Base-by-base conservation (phyloP, 2,329 filamentous ascomycete species). In the Aureobasidium sp. region DNA sequence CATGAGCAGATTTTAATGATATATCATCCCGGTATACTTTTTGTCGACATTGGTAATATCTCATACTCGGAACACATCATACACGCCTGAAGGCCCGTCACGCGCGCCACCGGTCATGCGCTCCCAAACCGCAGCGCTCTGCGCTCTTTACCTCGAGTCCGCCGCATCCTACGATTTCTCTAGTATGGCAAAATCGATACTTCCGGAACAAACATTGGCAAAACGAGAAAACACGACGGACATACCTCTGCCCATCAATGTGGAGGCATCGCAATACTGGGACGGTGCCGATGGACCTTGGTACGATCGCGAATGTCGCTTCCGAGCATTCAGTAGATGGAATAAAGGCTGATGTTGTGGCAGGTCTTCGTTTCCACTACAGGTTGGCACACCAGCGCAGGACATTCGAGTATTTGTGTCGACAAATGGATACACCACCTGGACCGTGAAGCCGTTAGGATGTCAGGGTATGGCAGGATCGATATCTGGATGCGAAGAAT, bases 281-380 rank as follows among this genome's bases (percentile, higher is more conserved):
- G 72, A 75, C 41, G 73, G 73, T 29, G 69, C 69, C 47, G 71
- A 67, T 45, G 65, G 65, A 17, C 48, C 59, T 63, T 67, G 65
- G 65, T 67, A 62, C 25, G 69, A 36, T 14, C 48, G 47, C 29
- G 44, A 57, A 20, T 51, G 17, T n/a, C 48, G 48, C 42, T 55
- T 31, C 29, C 57, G 17, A 12, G 42, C 34, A 39, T 31, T 48
- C 20, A 48, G 17, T 29, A 15, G 39, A n/a, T 41, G 29, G 44
- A 31, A 27, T 12, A 51, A 20, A 62, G 29, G 57, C 47, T 63
- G 64, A 71, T 71, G 70, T 59, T 70, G 68, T 17, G 67, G 68
- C 64, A 74, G 73, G 73, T 73, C 72, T n/a, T 71, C 72, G 0
- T 74, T 75, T 60, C 67, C 70, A 2, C 56, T 75, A 2, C 73